Evolutionary conservation across 345 rosid genomes (phyloP).

Genomic region (Ceriops zippeliana): DNA sequence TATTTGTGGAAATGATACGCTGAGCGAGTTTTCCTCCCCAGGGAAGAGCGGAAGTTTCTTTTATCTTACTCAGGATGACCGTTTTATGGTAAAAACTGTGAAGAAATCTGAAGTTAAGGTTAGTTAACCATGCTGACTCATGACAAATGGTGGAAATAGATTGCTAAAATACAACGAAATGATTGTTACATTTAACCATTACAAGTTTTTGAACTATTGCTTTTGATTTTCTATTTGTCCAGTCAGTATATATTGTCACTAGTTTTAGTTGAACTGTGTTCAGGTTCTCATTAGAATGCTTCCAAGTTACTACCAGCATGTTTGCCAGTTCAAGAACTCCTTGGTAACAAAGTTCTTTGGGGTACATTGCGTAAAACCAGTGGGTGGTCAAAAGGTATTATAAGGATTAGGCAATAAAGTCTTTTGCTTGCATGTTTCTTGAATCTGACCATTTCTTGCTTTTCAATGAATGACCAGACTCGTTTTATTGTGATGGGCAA

Average conservation of each 20-base stretch:
- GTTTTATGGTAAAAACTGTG: conserved; percentile 71
- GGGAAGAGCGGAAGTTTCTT: conserved; percentile 76
- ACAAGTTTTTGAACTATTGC: background rate
- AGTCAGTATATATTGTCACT: conserved; percentile 1
- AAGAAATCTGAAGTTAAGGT: conserved; percentile 76
- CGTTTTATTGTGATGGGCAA: conserved; percentile 71
- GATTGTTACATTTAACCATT: background rate
- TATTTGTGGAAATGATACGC: conserved; percentile 67
- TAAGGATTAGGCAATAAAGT: background rate
- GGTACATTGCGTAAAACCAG: conserved; percentile 60
- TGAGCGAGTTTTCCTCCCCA: conserved; percentile 67
- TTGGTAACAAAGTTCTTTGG: conserved; percentile 71
- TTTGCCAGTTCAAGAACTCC: conserved; percentile 57
- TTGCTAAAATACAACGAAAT: too few species aligned
- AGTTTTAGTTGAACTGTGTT: conserved; percentile 13
- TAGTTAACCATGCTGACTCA: conserved; percentile 5
- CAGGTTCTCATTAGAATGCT: conserved; percentile 69
- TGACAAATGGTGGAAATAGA: too few species aligned
- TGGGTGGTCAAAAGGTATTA: conserved; percentile 63
- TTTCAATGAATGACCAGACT: conserved; percentile 33
- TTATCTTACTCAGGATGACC: conserved; percentile 67
- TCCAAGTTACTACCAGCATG: conserved; percentile 58
- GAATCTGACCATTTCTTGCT: too few species aligned
- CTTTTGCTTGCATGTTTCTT: background rate
- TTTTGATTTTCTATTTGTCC: background rate